phyloP scores from a whole-genome alignment of 2,329 filamentous ascomycete genomes.

The Aschersonia sp. region DNA sequence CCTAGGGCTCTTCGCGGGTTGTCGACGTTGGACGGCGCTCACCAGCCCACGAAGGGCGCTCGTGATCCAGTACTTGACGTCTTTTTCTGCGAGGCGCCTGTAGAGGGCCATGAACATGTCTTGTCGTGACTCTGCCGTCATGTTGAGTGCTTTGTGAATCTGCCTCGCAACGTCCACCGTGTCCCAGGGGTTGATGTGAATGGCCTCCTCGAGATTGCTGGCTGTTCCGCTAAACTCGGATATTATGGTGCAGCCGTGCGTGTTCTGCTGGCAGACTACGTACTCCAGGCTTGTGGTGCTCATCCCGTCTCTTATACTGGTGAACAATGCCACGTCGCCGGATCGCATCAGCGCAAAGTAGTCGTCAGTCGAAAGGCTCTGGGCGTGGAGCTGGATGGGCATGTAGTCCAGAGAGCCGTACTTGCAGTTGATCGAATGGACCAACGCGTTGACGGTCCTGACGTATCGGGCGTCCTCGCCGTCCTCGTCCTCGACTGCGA shows the following conservation, averaged over 20 bases:
- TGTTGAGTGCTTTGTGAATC: constrained; percentile 67
- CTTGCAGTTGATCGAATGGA: constrained; percentile 76
- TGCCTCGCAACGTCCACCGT: constrained; percentile 66
- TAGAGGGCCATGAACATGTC: constrained; percentile 3
- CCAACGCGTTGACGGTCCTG: constrained; percentile 75
- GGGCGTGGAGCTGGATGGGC: constrained; percentile 87
- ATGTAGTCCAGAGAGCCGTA: constrained; percentile 80
- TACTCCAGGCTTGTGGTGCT: constrained; percentile 96
- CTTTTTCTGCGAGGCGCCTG: constrained; percentile 1
- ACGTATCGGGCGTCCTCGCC: constrained; percentile 66
- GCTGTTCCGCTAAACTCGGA: constrained; percentile 95
- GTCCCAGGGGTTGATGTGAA: constrained; percentile 95
- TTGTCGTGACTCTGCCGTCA: constrained; percentile 47
- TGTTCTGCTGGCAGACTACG: constrained; percentile 76
- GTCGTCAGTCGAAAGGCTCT: constrained; percentile 76
- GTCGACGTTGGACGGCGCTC: neutral
- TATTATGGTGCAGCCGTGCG: constrained; percentile 77
- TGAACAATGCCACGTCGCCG: constrained; percentile 83
- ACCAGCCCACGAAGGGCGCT: constrained; percentile 1
- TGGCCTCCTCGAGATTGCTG: constrained; percentile 65
- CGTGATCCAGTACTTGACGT: constrained; percentile 3
- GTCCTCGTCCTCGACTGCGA: constrained; percentile 63
- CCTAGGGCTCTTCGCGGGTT: neutral
- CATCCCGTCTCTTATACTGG: constrained; percentile 90
- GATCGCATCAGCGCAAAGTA: constrained; percentile 83